Conservation (phyloP, 352 stramenopile species). For the Globisporangium camurandrum region DNA sequence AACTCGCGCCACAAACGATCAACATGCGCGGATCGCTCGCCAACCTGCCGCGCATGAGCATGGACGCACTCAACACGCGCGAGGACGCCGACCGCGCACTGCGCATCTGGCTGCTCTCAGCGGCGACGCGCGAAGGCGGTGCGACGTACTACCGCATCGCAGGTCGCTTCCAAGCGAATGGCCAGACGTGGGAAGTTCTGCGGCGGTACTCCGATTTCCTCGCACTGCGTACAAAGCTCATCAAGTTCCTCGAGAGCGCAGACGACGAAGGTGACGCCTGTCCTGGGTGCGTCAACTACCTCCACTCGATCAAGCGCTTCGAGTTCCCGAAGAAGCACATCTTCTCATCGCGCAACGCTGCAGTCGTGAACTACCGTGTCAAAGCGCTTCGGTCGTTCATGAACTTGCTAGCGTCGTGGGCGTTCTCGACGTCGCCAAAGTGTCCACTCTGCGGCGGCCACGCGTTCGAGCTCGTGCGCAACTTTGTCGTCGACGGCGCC, state of each 20-base stretch:
- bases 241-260: slow-evolving; percentile 68
- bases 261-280: slow-evolving; percentile 66
- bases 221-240: slow-evolving; percentile 55
- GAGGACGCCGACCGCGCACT: slow-evolving; percentile 37
- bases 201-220: slow-evolving; percentile 84
- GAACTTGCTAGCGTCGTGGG: slow-evolving; percentile 71
- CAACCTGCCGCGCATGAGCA: slow-evolving; percentile 30
- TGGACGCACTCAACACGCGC: slow-evolving; percentile 44
- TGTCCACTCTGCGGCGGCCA: slow-evolving; percentile 77
- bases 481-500: slow-evolving; percentile 64
- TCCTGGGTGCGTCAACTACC: slow-evolving; percentile 71
- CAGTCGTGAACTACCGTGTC: slow-evolving; percentile 80
- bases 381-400: slow-evolving; percentile 81
- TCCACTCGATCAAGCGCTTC: slow-evolving; percentile 70
- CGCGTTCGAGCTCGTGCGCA: slow-evolving; percentile 72
- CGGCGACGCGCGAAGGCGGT: slow-evolving; percentile 31
- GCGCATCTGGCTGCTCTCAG: slow-evolving; percentile 63
- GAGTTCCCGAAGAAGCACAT: slow-evolving; percentile 85
- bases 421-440: slow-evolving; percentile 78
- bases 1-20: too few relatives aligned
- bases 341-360: slow-evolving; percentile 64
- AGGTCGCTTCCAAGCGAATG: slow-evolving; percentile 50
- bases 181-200: slow-evolving; percentile 76
- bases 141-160: slow-evolving; percentile 65
- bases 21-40: slow-evolving; percentile 31